These are phyloP conservation scores for Lignosus rhinocerotis DNA, from an alignment of 1,284 basidiomycete genomes.

Conservation along the genomic window DNA sequence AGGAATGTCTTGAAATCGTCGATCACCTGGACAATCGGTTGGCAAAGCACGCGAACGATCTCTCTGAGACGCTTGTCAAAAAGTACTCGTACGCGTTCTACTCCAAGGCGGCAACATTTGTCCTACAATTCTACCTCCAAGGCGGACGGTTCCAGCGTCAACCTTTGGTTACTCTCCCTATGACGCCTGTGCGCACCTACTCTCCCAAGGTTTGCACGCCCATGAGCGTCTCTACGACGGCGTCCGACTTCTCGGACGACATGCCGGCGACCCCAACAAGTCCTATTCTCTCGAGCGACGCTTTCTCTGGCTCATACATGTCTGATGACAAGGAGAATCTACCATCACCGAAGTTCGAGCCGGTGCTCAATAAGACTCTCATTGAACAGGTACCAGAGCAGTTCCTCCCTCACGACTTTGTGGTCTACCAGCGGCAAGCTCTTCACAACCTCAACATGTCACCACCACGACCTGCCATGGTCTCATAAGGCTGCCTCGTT, in stretches of 20 bases:
- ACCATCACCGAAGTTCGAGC: constrained; percentile 59
- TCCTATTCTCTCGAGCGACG: constrained; percentile 44
- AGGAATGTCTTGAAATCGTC: constrained; percentile 76
- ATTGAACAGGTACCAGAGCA: constrained; percentile 69
- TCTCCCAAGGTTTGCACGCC: constrained; percentile 66
- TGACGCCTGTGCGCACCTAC: constrained; percentile 65
- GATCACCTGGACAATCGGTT: constrained; percentile 85
- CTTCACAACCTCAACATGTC: constrained; percentile 64
- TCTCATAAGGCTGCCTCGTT: constrained; percentile 45
- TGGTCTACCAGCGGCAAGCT: constrained; percentile 69
- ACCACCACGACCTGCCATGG: constrained; percentile 56
- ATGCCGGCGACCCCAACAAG: constrained; percentile 80
- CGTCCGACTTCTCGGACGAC: constrained; percentile 76
- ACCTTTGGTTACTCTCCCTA: constrained; percentile 54
- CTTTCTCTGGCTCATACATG: constrained; percentile 52
- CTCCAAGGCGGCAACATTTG: constrained; percentile 89
- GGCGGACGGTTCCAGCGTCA: constrained; percentile 68
- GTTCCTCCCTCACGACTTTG: constrained; percentile 77
- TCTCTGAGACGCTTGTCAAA: constrained; percentile 93
- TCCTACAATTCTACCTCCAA: constrained; percentile 89
- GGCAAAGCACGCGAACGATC: constrained; percentile 81
- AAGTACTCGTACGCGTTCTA: constrained; percentile 97
- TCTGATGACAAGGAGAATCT: constrained; percentile 81
- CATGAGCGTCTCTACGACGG: constrained; percentile 67
- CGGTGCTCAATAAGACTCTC: constrained; percentile 67